Base-by-base conservation (phyloP, 2,329 filamentous ascomycete species). In the Cytospora leucostoma region DNA sequence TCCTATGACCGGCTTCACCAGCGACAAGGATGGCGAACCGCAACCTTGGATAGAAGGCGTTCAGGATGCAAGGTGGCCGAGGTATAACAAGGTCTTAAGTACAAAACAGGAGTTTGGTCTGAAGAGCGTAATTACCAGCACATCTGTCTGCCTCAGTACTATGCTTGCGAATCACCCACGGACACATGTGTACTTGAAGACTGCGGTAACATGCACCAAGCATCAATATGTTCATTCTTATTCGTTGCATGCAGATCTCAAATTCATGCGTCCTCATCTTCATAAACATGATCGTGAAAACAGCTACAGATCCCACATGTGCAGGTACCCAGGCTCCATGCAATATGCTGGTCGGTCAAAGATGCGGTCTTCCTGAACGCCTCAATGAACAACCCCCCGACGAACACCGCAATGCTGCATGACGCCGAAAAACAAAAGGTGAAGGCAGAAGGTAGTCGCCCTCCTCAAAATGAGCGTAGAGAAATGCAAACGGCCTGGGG, bases 351-450 rank as follows among this genome's bases (percentile, higher is more conserved):
- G 33, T 38, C 15, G 15, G 34, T 38, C 21, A 38, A 59, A 34
- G 35, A 51, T 50, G 32, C 35, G 38, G 47, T 63, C 61, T 63
- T 44, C 61, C 61, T 59, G 37, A 63, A 58, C 61, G 49, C 61
- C 61, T 19, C 33, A 15, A 6, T 21, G 17, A 32, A n/a, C 7
- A 21, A 47, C 51, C 27, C 27, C 27, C 27, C 2, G 27, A 52
- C 33, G 47, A 21, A 54, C 27, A 32, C 19, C 38, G 33, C 59
- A 55, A 61, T 61, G 51, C 51, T 55, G 33, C 47, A 34, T 32
- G 49, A n/a, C 37, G 27, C 27, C 27, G 27, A 27, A 13, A 40
- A n/a, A 19, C n/a, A n/a, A n/a, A n/a, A n/a, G n/a, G 32, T 11
- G 27, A 50, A 37, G n/a, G 21, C 3, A 7, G 51, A 15, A 11